Evolutionary conservation across 1,284 basidiomycete species (phyloP).

Genomic region (Ustanciosporium gigantosporum): DNA sequence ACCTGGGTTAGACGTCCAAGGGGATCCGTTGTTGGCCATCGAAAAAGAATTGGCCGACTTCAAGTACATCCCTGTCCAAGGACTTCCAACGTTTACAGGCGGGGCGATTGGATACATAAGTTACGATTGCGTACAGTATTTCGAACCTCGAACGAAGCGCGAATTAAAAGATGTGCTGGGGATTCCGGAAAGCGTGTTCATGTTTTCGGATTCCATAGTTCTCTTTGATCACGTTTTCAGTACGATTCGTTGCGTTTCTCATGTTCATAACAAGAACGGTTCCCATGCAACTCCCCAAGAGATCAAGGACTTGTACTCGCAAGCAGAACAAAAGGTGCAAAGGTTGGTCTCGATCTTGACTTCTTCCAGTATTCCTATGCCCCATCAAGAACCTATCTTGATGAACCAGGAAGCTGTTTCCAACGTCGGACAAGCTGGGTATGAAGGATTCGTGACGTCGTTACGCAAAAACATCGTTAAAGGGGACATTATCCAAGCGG

Average conservation of each 20-base stretch:
- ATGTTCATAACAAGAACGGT: conserved; percentile 74
- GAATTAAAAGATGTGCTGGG: conserved; percentile 71
- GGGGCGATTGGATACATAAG: conserved; percentile 97
- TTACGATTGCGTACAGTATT: conserved; percentile 94
- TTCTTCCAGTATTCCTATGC: conserved; percentile 66
- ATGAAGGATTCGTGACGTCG: conserved; percentile 86
- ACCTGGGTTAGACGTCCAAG: conserved; percentile 76
- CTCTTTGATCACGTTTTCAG: conserved; percentile 98
- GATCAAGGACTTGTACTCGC: conserved; percentile 55
- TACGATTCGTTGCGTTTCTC: conserved; percentile 88
- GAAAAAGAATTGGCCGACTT: conserved; percentile 85
- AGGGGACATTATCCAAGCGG: conserved; percentile 98
- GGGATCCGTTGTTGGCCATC: conserved; percentile 83
- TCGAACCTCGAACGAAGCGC: conserved; percentile 72
- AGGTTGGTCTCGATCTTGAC: conserved; percentile 27
- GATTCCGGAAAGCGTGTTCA: conserved; percentile 93
- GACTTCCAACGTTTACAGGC: conserved; percentile 92
- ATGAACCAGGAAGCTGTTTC: conserved; percentile 67
- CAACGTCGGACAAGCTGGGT: conserved; percentile 92
- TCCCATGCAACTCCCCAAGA: conserved; percentile 66
- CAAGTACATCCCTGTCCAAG: conserved; percentile 86
- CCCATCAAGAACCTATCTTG: conserved; percentile 63
- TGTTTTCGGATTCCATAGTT: conserved; percentile 91
- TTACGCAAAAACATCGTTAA: conserved; percentile 92
- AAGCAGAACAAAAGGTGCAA: conserved; percentile 29